Evolutionary conservation across 2,329 filamentous ascomycete species (phyloP), one percentile per base, ranked within the genome.

Genomic region (Curvularia sp.): DNA sequence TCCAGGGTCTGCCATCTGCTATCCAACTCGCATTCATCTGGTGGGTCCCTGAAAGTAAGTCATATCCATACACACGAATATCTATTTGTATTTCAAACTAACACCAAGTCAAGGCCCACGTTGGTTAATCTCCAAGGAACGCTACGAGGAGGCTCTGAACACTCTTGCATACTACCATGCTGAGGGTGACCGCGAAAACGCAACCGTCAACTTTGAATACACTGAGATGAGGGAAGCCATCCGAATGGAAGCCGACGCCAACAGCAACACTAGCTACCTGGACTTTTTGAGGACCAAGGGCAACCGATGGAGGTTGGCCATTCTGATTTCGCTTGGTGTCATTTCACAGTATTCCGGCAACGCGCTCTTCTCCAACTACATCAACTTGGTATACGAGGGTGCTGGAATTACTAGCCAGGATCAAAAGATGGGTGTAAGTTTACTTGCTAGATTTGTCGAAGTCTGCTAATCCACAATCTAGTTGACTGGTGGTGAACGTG

Each of bases 301-400:
- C 34, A 89, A 90, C 79, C 81, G 86, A 47, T 87, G 86, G 80
- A 81, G 87, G n/a, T 77, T 90, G 51, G 80, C 82, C 30, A 84
- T 90, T 56, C 79, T 89, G 41, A 74, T 89, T 49, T 88, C 86
- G 0, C 81, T 90, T 25, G 87, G 86, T 71, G 77, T 89, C 69
- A 87, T 89, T 69, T 89, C 86, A 3, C 87, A 89, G 75, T 90
- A 87, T 75, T 86, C 83, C 50, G 87, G 88, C 47, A 89, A 89
- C 67, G 87, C 85, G 15, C 76, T 90, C 1, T 85, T 89, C 72
- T 86, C 82, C 64, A 88, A 89, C 77, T 89, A 89, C 74, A 85
- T 87, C 74, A 84, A 86, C 63, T 78, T 82, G 47, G 82, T 89
- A 61, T 88, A 88, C 75, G 77, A 80, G 34, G 83, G 83, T 48